Evolutionary conservation across 2,329 filamentous ascomycete species (phyloP), one percentile per base, ranked within the genome.

Genomic region (Sporothrix inflata): DNA sequence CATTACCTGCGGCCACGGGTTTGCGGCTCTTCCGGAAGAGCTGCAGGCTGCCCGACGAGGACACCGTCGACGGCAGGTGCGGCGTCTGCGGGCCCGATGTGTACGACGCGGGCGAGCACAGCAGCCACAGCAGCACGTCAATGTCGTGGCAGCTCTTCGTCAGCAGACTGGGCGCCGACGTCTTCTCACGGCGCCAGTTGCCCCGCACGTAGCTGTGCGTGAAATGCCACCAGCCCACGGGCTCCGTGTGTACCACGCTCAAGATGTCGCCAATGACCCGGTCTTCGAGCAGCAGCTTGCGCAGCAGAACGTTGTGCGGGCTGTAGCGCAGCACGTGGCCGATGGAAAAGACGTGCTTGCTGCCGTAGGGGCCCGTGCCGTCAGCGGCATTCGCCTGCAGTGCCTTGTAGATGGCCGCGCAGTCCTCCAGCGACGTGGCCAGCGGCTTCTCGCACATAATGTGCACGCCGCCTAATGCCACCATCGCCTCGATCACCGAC

Each of bases 71-170:
- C 0, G 95, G 95, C 0, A 95, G 84, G 80, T 98, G 94, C 0
- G 91, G 87, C 16, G 76, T 74, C 14, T 81, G 80, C 8, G 81
- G 80, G 1, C 81, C 77, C 14, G 84, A 82, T 0, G 83, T 80
- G 70, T 81, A 82, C 16, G 79, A 79, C 0, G 86, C 80, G 0
- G 93, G 92, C 0, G 92, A 93, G 78, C 91, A 95, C 12, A 98
- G 86, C 63, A 98, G 83, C 96, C 96, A 99, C 19, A 98, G 84
- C 4, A 98, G 83, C 72, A 98, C 89, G 79, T 99, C 96, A 67
- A 99, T 92, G 77, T 99, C 96, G 78, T 99, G 96, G 77, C 96
- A 98, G 73, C 93, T 97, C 82, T 98, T 99, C 2, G 95, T 97
- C 40, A 99, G 86, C 1, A 99, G 85, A 0, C 92, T 95, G 7